Conservation (phyloP, 805 yeast species). For the Candida quercuum region DNA sequence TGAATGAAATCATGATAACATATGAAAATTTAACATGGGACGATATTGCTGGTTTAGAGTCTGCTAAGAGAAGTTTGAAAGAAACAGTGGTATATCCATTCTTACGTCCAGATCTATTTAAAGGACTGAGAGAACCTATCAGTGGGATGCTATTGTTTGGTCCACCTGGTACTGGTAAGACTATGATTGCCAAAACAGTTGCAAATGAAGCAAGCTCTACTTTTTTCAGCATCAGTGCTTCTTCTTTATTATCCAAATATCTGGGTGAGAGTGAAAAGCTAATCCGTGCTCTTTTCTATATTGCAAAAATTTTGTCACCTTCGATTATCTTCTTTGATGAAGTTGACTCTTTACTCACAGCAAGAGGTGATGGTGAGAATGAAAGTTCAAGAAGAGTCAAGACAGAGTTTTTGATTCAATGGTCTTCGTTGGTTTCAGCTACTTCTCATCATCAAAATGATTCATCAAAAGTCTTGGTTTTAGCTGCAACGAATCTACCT, state of each 20-base stretch:
- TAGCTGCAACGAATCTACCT: slow-evolving; percentile 94
- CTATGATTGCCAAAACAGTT: slow-evolving; percentile 96
- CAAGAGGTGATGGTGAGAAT: slow-evolving; percentile 75
- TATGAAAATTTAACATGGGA: slow-evolving; percentile 97
- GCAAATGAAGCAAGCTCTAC: slow-evolving; percentile 96
- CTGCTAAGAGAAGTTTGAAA: slow-evolving; percentile 82
- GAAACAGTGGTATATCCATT: slow-evolving; percentile 97
- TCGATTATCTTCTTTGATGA: slow-evolving; percentile 95
- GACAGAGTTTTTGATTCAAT: slow-evolving; percentile 89
- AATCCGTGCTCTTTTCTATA: slow-evolving; percentile 79
- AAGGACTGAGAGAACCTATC: slow-evolving; percentile 91
- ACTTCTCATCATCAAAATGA: slow-evolving; percentile 44
- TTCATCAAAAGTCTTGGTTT: slow-evolving; percentile 62
- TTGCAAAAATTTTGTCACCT: slow-evolving; percentile 86
- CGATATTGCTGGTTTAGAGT: slow-evolving; percentile 88
- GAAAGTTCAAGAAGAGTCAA: slow-evolving; percentile 90
- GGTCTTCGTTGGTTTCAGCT: slow-evolving; percentile 91
- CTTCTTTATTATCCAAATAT: slow-evolving; percentile 76
- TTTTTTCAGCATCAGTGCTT: slow-evolving; percentile 87
- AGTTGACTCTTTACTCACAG: slow-evolving; percentile 83
- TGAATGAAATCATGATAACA: slow-evolving; percentile 82
- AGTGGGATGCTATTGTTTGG: slow-evolving; percentile 95
- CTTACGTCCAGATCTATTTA: slow-evolving; percentile 86
- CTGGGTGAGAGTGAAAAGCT: slow-evolving; percentile 90
- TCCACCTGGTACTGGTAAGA: slow-evolving; percentile 98